Percentiles rank a stretch among this genome's conserved stretches.
These are phyloP conservation scores for Danielia oregonensis DNA, from an alignment of 805 yeast genomes.

Conservation along the genomic window DNA sequence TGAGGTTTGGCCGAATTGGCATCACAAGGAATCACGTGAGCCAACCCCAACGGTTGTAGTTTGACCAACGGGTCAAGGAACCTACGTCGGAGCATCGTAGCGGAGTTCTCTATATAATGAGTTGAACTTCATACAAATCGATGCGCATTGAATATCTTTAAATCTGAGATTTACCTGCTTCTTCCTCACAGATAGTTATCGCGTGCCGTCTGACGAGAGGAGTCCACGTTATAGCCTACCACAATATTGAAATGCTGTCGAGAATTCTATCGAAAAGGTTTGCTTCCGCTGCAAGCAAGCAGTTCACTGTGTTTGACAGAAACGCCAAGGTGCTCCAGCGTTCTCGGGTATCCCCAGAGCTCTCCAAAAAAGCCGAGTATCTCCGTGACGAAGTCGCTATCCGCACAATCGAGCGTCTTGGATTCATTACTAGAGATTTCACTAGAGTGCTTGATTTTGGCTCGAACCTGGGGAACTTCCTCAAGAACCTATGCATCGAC, in stretches of 20 bases:
- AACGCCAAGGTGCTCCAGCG: constrained; percentile 59
- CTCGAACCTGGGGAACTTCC: constrained; percentile 63
- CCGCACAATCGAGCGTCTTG: constrained; percentile 69
- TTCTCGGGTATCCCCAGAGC: constrained; percentile 43
- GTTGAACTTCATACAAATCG: constrained; percentile 1
- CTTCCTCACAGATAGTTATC: too few relatives aligned
- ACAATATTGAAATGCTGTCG: too few relatives aligned
- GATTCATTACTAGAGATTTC: constrained; percentile 66
- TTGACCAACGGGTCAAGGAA: too few relatives aligned
- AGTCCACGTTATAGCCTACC: too few relatives aligned
- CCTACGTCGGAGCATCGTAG: too few relatives aligned
- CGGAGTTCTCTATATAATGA: too few relatives aligned
- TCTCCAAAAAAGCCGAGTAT: constrained; percentile 61
- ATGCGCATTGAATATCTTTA: too few relatives aligned
- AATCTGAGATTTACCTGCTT: too few relatives aligned
- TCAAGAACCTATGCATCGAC: constrained; percentile 34
- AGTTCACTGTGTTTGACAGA: constrained; percentile 55
- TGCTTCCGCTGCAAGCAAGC: constrained; percentile 11
- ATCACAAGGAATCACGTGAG: background rate
- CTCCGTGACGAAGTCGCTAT: constrained; percentile 70
- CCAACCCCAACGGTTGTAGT: constrained; percentile 1
- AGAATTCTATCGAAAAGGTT: too few relatives aligned
- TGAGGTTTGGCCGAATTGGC: background rate
- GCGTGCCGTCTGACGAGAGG: too few relatives aligned
- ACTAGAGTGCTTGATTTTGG: constrained; percentile 67